Evolutionary conservation across 2,329 filamentous ascomycete species (phyloP), one percentile per base, ranked within the genome.

Genomic region (Phialocephala sp.): DNA sequence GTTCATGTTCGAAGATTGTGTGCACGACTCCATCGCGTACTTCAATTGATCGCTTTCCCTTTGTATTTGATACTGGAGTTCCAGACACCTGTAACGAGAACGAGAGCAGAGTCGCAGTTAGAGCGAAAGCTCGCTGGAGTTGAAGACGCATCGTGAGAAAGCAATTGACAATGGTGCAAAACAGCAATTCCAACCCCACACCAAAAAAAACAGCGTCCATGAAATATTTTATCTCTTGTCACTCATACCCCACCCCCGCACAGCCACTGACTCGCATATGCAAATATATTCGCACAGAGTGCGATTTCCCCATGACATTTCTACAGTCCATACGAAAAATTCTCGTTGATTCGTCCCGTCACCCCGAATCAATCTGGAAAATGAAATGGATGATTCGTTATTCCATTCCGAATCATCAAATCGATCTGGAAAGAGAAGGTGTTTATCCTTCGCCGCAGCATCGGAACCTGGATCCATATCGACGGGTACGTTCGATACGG

Each of bases 41-140:
- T 54, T 54, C 50, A 35, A 54, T 54, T 54, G 50, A 54, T 27
- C 50, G 24, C 18, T 54, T 54, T 35, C 50, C 50, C 11, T 18
- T 27, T 18, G 12, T 12, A 15, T 32, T 18, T 15, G 50, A 35
- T 6, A 35, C 50, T 18, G 50, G 50, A 18, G 2, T 54, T 18
- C 50, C 50, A n/a, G n/a, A 18, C 11, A 54, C 50, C 14, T 9
- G 22, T 18, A 24, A 27, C 15, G 50, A 54, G 24, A 35, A 35
- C 2, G 50, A 32, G 14, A 35, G 24, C 12, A 54, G 12, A 8
- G 50, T 35, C 24, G 50, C 22, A 27, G 24, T 14, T 22, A 54
- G 32, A 54, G 24, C 14, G 24, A 54, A 32, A 15, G n/a, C 12
- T 54, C 14, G 11, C 12, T 5, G 8, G 20, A 24, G 6, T 9